Conservation (phyloP, 202 grass and related monocot genomes). For the Sporobolus alterniflorus region DNA sequence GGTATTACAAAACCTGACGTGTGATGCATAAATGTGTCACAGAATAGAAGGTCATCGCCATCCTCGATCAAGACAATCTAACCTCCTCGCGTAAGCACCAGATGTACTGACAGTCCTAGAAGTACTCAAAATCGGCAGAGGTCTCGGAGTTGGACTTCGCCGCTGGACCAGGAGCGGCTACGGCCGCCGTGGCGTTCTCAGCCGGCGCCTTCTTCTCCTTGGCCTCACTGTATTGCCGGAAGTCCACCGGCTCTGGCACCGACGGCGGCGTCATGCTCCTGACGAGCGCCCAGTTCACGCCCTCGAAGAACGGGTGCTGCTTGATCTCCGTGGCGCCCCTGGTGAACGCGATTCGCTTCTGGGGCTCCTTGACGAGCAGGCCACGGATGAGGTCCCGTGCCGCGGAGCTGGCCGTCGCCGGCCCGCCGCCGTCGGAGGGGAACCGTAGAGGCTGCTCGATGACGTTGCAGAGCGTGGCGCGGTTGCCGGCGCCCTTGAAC, state of each 20-base stretch:
- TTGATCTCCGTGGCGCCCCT: slow-evolving; percentile 79
- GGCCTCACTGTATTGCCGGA: slow-evolving; percentile 45
- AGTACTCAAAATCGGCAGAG: slow-evolving; percentile 59
- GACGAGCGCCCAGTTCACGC: slow-evolving; percentile 79
- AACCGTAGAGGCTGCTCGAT: slow-evolving; percentile 76
- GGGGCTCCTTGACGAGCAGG: slow-evolving; percentile 79
- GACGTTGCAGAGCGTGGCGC: slow-evolving; percentile 76
- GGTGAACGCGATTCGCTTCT: slow-evolving; percentile 67
- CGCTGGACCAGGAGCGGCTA: not conserved
- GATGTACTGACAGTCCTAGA: slow-evolving; percentile 40
- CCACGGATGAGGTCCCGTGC: slow-evolving; percentile 73
- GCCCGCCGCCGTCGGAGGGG: slow-evolving; percentile 41
- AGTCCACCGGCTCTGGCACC: slow-evolving; percentile 69
- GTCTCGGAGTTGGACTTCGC: slow-evolving; percentile 51
- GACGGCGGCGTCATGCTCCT: slow-evolving; percentile 54
- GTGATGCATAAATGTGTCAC: not conserved
- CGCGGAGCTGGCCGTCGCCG: slow-evolving; percentile 31
- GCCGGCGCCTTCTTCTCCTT: slow-evolving; percentile 63
- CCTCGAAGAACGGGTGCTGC: slow-evolving; percentile 80
- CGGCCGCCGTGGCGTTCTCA: not conserved
- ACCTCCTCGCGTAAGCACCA: not conserved
- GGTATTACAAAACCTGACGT: slow-evolving; percentile 13
- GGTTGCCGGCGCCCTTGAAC: slow-evolving; percentile 83
- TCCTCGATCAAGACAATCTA: not conserved
- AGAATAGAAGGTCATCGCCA: not conserved